phyloP scores from a whole-genome alignment of 805 yeast genomes.

The Yamadazyma nakazawae region DNA sequence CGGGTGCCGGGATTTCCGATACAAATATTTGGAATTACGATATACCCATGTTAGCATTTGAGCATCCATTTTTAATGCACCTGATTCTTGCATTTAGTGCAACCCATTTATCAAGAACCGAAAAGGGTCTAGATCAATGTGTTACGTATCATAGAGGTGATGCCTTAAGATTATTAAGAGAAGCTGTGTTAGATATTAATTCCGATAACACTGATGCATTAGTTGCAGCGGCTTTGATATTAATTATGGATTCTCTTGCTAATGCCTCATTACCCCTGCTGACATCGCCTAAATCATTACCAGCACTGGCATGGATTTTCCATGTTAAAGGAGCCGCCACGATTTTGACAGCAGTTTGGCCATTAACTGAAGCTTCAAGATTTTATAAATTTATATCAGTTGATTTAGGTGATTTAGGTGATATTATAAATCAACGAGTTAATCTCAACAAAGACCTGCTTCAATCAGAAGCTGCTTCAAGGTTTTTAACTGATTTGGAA shows the following conservation, averaged over 20 bases:
- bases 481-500: constrained; percentile 53
- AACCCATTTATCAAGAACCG: constrained; percentile 79
- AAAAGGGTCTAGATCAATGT: constrained; percentile 71
- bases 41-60: constrained; percentile 84
- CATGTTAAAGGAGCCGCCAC: constrained; percentile 98
- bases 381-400: constrained; percentile 58
- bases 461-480: constrained; percentile 22
- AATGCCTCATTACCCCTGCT: constrained; percentile 69
- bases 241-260: constrained; percentile 91
- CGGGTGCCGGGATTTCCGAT: constrained; percentile 87
- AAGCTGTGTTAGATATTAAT: constrained; percentile 80
- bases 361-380: constrained; percentile 49
- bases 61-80: constrained; percentile 89
- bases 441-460: constrained; percentile 21
- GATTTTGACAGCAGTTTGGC: constrained; percentile 94
- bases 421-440: constrained; percentile 46
- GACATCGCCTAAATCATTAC: constrained; percentile 57
- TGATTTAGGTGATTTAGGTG: constrained; percentile 87
- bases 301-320: constrained; percentile 95
- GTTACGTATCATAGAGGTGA: constrained; percentile 86
- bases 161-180: constrained; percentile 75
- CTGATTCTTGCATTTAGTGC: constrained; percentile 88
- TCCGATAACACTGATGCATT: constrained; percentile 88
- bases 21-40: constrained; percentile 83
- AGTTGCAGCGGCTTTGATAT: constrained; percentile 84